These are phyloP conservation scores for Hordeum pubiflorum DNA, from an alignment of 202 grass and related monocot species.

Conservation along the genomic window DNA sequence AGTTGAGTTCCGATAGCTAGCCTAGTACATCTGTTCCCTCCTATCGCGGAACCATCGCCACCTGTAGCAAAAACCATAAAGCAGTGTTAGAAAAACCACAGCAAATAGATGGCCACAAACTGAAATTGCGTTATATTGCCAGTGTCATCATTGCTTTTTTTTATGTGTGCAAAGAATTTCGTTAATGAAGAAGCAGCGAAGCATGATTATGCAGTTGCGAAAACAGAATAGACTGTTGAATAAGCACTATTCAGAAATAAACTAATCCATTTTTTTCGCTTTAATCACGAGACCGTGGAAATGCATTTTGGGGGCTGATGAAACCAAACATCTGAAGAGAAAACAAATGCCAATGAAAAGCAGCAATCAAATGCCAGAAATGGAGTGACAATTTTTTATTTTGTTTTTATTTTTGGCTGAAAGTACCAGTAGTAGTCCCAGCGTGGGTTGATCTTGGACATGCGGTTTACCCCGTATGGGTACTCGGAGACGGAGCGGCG, in stretches of 20 bases:
- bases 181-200: background rate
- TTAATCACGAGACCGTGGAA: background rate
- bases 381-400: background rate
- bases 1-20: background rate
- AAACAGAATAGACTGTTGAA: background rate
- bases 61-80: conserved; percentile 47
- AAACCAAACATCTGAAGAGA: background rate
- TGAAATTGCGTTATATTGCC: background rate
- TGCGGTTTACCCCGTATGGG: conserved; percentile 81
- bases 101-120: background rate
- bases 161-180: background rate
- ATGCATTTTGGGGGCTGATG: background rate
- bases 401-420: conserved; percentile 11
- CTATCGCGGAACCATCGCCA: conserved; percentile 62
- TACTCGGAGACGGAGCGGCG: conserved; percentile 49
- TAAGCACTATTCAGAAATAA: background rate
- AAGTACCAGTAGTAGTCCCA: conserved; percentile 95
- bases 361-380: background rate
- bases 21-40: conserved; percentile 80
- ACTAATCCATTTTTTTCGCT: background rate
- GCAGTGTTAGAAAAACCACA: background rate
- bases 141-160: background rate
- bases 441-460: conserved; percentile 73
- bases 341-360: background rate
- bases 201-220: conserved; percentile 2